A percentile compares a stretch with the other conserved stretches of the same genome.
Conservation (phyloP, 352 stramenopile genomes). For the Phytophthora cryptogea region DNA sequence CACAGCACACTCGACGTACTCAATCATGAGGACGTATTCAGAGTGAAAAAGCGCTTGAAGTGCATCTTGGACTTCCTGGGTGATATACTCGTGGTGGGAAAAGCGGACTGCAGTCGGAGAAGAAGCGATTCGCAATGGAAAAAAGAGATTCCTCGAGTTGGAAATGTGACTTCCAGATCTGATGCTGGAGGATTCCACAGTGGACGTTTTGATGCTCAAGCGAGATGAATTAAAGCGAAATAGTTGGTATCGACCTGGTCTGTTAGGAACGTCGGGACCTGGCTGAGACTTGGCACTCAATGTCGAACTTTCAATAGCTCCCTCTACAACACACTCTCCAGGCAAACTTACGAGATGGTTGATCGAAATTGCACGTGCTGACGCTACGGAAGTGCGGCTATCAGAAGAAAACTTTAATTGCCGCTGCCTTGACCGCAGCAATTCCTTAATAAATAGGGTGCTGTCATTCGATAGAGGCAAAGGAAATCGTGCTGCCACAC, state of each 20-base stretch:
- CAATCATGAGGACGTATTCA: conserved; percentile 27
- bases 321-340: background rate
- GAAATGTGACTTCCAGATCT: background rate
- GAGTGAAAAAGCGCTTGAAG: conserved; percentile 30
- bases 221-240: background rate
- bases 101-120: background rate
- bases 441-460: background rate
- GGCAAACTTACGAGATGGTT: background rate
- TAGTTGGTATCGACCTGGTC: background rate
- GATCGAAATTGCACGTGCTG: background rate
- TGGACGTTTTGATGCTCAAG: background rate
- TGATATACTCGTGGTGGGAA: background rate
- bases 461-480: conserved; percentile 8
- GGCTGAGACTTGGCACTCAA: background rate
- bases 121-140: background rate
- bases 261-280: background rate
- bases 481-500: background rate
- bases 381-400: background rate
- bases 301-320: background rate
- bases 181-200: background rate
- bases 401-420: background rate
- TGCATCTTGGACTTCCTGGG: conserved; percentile 2
- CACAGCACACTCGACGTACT: conserved; percentile 35
- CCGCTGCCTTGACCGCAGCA: background rate
- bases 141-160: background rate